A percentile compares a stretch with the other conserved stretches of the same genome.
phyloP scores from a whole-genome alignment of 805 yeast species.

The Sungouiozyma ichnusensis region DNA sequence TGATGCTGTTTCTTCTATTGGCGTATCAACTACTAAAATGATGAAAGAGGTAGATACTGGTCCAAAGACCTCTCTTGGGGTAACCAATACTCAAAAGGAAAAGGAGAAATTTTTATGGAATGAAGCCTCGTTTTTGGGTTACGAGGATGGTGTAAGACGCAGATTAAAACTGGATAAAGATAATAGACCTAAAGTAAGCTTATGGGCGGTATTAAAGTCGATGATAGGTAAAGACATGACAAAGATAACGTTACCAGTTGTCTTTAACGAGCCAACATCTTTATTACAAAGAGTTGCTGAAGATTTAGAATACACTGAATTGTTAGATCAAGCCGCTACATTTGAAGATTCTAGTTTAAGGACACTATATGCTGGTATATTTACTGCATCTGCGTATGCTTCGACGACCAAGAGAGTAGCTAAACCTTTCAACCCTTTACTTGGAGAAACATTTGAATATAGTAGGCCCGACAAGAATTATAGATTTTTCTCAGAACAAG shows the following conservation, averaged over 20 bases:
- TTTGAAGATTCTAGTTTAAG: conserved; percentile 70
- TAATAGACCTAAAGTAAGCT: conserved; percentile 75
- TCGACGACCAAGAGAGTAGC: conserved; percentile 89
- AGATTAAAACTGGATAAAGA: conserved; percentile 65
- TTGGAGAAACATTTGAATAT: conserved; percentile 93
- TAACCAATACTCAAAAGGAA: conserved; percentile 16
- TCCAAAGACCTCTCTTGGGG: conserved; percentile 5
- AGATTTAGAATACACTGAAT: conserved; percentile 78
- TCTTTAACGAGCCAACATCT: conserved; percentile 92
- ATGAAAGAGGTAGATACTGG: not conserved
- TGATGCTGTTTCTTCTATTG: not conserved
- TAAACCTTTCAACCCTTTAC: conserved; percentile 88
- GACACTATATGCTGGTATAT: conserved; percentile 79
- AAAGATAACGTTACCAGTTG: conserved; percentile 89
- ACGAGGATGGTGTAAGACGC: conserved; percentile 71
- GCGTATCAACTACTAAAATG: not conserved
- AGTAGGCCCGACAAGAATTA: conserved; percentile 79
- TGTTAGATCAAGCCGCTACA: conserved; percentile 67
- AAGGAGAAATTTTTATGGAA: conserved; percentile 15
- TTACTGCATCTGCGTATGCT: conserved; percentile 90
- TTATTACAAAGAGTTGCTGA: conserved; percentile 87
- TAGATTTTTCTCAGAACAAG: conserved; percentile 83
- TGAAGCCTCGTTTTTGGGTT: conserved; percentile 58
- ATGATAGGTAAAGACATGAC: conserved; percentile 97
- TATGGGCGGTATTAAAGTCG: conserved; percentile 90